These are phyloP conservation scores for Chrysoporthe puriensis DNA, from an alignment of 2,329 filamentous ascomycete species.

Conservation along the genomic window DNA sequence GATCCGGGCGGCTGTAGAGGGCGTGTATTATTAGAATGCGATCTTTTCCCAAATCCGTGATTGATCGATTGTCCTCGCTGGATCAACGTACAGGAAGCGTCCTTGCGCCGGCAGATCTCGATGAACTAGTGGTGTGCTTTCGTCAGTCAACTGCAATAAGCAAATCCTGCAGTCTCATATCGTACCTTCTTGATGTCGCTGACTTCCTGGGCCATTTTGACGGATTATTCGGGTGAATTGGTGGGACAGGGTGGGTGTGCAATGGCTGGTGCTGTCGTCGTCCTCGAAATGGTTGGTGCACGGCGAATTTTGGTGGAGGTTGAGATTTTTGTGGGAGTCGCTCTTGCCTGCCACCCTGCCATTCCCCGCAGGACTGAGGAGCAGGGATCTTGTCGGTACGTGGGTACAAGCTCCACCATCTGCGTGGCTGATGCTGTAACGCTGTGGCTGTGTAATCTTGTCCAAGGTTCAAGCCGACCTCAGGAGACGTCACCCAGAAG, in stretches of 20 bases:
- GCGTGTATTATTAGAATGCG: conserved; percentile 27
- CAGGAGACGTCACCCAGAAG: conserved; percentile 22
- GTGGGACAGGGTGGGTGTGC: conserved; percentile 28
- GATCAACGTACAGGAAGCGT: conserved; percentile 89
- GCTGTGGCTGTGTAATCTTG: conserved; percentile 22
- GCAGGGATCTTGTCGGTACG: conserved; percentile 12
- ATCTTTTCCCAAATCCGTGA: conserved; percentile 24
- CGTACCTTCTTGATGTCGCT: conserved; percentile 90
- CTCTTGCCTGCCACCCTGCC: conserved; percentile 10
- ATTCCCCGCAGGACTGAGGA: not conserved
- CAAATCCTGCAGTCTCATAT: conserved; percentile 24
- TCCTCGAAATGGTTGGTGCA: conserved; percentile 23
- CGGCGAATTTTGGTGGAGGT: conserved; percentile 27
- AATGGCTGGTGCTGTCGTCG: conserved; percentile 28
- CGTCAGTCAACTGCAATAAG: conserved; percentile 30
- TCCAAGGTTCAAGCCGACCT: not conserved
- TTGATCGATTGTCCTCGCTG: conserved; percentile 22
- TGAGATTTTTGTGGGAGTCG: conserved; percentile 25
- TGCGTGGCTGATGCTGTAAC: not conserved
- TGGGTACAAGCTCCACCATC: not conserved
- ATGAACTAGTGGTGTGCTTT: conserved; percentile 76
- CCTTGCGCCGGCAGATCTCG: conserved; percentile 99
- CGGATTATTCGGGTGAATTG: conserved; percentile 46
- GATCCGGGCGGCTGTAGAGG: conserved; percentile 74
- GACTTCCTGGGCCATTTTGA: conserved; percentile 97